Base-by-base conservation (phyloP, 345 rosid genomes). In the Salix purpurea region DNA sequence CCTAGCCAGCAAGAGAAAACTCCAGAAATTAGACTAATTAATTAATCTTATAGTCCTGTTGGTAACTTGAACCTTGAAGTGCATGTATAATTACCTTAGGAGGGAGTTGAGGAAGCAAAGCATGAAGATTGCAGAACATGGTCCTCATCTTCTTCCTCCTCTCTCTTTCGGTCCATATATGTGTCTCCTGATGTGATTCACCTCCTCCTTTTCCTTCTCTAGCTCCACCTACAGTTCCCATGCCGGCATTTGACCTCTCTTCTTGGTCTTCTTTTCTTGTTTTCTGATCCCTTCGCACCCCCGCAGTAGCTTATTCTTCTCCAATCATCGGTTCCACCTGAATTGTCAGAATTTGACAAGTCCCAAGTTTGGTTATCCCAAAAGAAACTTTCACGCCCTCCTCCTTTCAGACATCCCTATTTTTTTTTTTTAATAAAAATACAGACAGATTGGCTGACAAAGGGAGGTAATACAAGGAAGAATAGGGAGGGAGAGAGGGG, bases 111-210 rank as follows among this genome's bases (percentile, higher is more conserved):
- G 97, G 98, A 82, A 93, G 92, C 88, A 91, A 87, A 69, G 84
- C 87, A 74, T 91, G 93, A 72, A 93, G 91, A 69, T 76, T 83
- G 70, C 84, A 0, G 73, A 93, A 93, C 98, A 90, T 88, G 81
- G 84, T 83, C 67, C 90, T 90, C 97, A 89, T 91, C 85, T 86
- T 93, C 78, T 90, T 93, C 64, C 98, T 91, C 76, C 97, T 84
- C 39, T 93, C 94, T 83, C 97, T 86, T 44, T 93, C 98, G 0
- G 94, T 90, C 91, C 87, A 86, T 34, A 91, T 89, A 81, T 93
- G 98, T 28, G 79, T 81, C 58, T 88, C 90, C 77, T 90, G 90
- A 71, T 76, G 88, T 1, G 85, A 84, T 69, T 85, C 85, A 12
- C 70, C 85, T 1, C 52, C 80, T 10, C 54, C 71, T 70, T 71